phyloP scores from a whole-genome alignment of 345 rosid genomes.

The Anacardium occidentale region DNA sequence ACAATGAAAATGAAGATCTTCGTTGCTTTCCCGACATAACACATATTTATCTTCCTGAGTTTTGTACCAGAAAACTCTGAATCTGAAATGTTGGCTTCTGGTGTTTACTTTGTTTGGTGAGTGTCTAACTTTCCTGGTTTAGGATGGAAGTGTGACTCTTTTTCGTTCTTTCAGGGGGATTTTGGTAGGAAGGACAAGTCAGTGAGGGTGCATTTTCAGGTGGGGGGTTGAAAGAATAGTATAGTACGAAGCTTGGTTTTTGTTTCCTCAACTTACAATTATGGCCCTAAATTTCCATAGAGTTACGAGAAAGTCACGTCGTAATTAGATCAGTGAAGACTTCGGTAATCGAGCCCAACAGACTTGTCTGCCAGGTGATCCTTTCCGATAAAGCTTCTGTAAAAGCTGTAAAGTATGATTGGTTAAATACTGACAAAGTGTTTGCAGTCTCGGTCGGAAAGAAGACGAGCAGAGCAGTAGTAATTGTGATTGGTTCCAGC shows the following conservation, averaged over 20 bases:
- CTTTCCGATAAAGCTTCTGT: neutral
- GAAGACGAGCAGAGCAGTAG: too few relatives aligned
- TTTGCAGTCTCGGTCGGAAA: too few relatives aligned
- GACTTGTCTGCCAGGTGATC: neutral
- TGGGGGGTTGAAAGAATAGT: neutral
- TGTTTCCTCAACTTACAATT: neutral
- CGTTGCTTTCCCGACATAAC: slow-evolving; percentile 97
- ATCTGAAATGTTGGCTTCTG: slow-evolving; percentile 15
- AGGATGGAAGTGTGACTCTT: slow-evolving; percentile 9
- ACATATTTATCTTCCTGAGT: slow-evolving; percentile 37
- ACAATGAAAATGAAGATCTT: slow-evolving; percentile 97
- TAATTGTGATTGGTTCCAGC: too few relatives aligned
- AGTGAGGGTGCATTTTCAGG: slow-evolving; percentile 1
- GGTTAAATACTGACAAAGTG: too few relatives aligned
- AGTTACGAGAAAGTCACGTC: neutral
- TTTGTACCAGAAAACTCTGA: slow-evolving; percentile 3
- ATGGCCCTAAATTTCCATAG: neutral
- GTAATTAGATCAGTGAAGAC: neutral
- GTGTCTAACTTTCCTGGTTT: neutral
- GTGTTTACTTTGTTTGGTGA: neutral
- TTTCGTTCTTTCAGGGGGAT: slow-evolving; percentile 32
- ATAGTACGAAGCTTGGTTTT: neutral
- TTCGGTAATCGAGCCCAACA: neutral
- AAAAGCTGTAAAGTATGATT: too few relatives aligned
- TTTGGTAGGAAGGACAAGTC: neutral